Base-by-base conservation (phyloP, 805 yeast species). In the Starmerella cellae region DNA sequence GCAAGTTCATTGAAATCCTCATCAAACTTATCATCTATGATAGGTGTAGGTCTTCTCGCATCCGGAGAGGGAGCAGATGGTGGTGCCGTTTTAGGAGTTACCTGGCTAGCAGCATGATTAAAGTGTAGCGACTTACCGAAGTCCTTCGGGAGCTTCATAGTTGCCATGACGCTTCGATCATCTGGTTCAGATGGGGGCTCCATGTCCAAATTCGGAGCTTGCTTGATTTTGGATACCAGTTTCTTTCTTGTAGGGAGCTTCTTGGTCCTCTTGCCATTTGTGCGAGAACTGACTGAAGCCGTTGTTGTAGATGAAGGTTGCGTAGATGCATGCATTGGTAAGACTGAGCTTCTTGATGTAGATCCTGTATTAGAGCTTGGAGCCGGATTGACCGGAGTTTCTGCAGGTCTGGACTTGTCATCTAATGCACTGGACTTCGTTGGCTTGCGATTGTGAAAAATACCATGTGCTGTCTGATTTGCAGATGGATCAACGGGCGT, bases 1-100 rank as follows among this genome's bases (percentile, higher is more conserved):
- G 55, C 54, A 3, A 56, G 41, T 22, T 51, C 59, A 31, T 55
- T 57, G 32, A 57, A 56, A 13, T 54, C 59, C 20, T 55, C 60
- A n/a, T 54, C 59, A 19, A 24, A 24, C 28, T 24, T 24, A 13
- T 24, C 28, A n/a, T n/a, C n/a, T n/a, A n/a, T n/a, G n/a, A n/a
- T n/a, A n/a, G n/a, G n/a, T n/a, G n/a, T n/a, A n/a, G n/a, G n/a
- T n/a, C n/a, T n/a, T n/a, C n/a, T n/a, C n/a, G 28, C 28, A 8
- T 8, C 11, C 28, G 28, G 28, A 8, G 28, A 24, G 13, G 28
- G 28, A 24, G 28, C n/a, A n/a, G n/a, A n/a, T n/a, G n/a, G n/a
- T n/a, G n/a, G n/a, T n/a, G n/a, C n/a, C n/a, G n/a, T n/a, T n/a
- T n/a, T n/a, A n/a, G n/a, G n/a, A n/a, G n/a, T n/a, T n/a, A n/a